phyloP scores from a whole-genome alignment of 345 rosid genomes.

The Rubroshorea leprosula region DNA sequence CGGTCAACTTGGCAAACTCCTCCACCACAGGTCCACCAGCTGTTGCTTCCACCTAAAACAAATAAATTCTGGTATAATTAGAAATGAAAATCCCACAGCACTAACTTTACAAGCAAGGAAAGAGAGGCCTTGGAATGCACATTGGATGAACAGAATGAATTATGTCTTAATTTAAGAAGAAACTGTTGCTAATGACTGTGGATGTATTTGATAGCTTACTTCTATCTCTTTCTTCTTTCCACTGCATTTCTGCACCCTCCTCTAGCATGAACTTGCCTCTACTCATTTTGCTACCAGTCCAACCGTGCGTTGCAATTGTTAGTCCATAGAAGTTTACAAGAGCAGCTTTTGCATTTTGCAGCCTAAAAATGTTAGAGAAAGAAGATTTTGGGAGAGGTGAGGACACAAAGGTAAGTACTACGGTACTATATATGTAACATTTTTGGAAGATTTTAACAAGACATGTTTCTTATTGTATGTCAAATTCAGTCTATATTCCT shows the following conservation, averaged over 20 bases:
- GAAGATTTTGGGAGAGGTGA: no score
- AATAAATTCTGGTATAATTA: not conserved
- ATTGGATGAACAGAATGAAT: not conserved
- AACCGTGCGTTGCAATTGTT: slow-evolving; percentile 87
- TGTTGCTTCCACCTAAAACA: slow-evolving; percentile 42
- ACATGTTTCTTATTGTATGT: no score
- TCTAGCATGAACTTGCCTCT: slow-evolving; percentile 82
- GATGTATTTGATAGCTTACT: slow-evolving; percentile 25
- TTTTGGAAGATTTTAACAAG: no score
- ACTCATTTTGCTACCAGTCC: slow-evolving; percentile 77
- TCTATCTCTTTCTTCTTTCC: slow-evolving; percentile 95
- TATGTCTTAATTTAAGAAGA: no score
- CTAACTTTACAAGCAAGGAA: no score
- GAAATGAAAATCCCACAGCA: not conserved
- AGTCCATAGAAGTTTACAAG: slow-evolving; percentile 74
- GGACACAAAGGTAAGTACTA: no score
- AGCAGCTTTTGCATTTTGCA: slow-evolving; percentile 86
- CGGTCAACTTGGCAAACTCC: slow-evolving; percentile 69
- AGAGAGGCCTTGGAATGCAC: not conserved
- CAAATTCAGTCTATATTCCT: no score
- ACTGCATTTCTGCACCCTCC: slow-evolving; percentile 88
- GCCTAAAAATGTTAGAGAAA: slow-evolving; percentile 37
- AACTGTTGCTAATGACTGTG: no score
- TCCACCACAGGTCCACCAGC: slow-evolving; percentile 52
- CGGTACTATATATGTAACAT: no score